Evolutionary conservation across 495 filamentous ascomycete genomes (phyloP).

Genomic region (Friedmanniomyces simplex): DNA sequence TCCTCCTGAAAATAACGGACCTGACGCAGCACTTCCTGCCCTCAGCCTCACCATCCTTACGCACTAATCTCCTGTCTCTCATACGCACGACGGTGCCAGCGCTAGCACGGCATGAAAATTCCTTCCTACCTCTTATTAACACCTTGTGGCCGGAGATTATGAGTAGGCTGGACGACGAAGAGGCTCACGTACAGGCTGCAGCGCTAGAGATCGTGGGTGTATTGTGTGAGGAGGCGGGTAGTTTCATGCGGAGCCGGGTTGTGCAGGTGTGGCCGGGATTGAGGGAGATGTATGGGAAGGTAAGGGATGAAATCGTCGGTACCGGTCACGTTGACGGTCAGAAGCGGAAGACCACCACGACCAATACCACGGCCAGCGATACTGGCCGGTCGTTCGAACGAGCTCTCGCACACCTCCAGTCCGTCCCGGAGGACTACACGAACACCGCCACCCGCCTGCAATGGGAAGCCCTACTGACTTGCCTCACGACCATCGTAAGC

Average conservation of each 20-base stretch:
- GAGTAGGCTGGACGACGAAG: slow-evolving; percentile 59
- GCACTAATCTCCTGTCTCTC: slow-evolving; percentile 62
- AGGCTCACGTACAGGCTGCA: slow-evolving; percentile 60
- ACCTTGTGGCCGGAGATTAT: slow-evolving; percentile 76
- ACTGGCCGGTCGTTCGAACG: neutral
- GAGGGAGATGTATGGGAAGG: slow-evolving; percentile 34
- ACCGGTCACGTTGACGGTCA: neutral
- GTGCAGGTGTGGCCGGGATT: slow-evolving; percentile 57
- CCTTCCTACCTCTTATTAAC: slow-evolving; percentile 80
- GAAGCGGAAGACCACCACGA: neutral
- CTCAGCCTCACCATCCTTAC: slow-evolving; percentile 65
- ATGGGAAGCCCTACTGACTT: slow-evolving; percentile 47
- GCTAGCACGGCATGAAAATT: slow-evolving; percentile 62
- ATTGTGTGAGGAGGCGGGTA: slow-evolving; percentile 57
- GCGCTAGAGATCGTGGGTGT: slow-evolving; percentile 54
- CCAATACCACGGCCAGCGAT: neutral
- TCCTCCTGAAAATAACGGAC: slow-evolving; percentile 33
- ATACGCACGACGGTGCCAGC: slow-evolving; percentile 56
- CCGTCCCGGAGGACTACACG: slow-evolving; percentile 26
- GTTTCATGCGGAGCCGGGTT: slow-evolving; percentile 66
- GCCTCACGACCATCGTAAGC: slow-evolving; percentile 44
- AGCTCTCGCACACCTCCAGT: slow-evolving; percentile 2
- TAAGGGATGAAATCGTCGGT: slow-evolving; percentile 22
- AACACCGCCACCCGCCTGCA: slow-evolving; percentile 45
- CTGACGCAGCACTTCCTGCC: slow-evolving; percentile 63